phyloP scores from a whole-genome alignment of 345 rosid genomes.

The Corymbia maculata region DNA sequence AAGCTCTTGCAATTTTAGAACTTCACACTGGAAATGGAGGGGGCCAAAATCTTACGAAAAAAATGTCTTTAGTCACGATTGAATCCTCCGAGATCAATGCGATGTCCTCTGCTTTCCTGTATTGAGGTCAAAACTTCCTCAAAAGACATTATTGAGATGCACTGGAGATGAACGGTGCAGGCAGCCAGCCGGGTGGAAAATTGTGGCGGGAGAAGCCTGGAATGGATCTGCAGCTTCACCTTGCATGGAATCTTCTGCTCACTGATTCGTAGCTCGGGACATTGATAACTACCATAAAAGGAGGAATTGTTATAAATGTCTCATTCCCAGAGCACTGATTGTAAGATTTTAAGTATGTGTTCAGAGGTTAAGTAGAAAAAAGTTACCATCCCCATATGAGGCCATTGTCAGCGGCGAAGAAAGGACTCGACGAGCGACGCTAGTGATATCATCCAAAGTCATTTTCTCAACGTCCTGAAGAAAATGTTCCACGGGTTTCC shows the following conservation, averaged over 20 bases:
- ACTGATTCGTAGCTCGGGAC: constrained; percentile 67
- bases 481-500: constrained; percentile 78
- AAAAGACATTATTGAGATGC: background rate
- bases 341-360: background rate
- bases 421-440: constrained; percentile 43
- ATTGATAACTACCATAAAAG: constrained; percentile 31
- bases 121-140: background rate
- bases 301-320: background rate
- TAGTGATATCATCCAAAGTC: constrained; percentile 43
- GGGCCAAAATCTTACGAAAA: background rate
- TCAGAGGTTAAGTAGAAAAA: background rate
- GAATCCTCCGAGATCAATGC: background rate
- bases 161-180: background rate
- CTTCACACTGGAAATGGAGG: background rate
- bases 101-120: background rate
- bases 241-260: constrained; percentile 37
- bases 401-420: constrained; percentile 87
- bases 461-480: constrained; percentile 54
- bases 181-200: background rate
- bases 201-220: background rate
- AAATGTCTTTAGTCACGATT: background rate
- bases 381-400: constrained; percentile 75
- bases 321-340: background rate
- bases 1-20: background rate
- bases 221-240: background rate